A percentile compares a stretch with the other conserved stretches of the same genome.
Evolutionary conservation across 371 early-diverging fungal genomes (phyloP).

Genomic region (Choanephora cucurbitarum): DNA sequence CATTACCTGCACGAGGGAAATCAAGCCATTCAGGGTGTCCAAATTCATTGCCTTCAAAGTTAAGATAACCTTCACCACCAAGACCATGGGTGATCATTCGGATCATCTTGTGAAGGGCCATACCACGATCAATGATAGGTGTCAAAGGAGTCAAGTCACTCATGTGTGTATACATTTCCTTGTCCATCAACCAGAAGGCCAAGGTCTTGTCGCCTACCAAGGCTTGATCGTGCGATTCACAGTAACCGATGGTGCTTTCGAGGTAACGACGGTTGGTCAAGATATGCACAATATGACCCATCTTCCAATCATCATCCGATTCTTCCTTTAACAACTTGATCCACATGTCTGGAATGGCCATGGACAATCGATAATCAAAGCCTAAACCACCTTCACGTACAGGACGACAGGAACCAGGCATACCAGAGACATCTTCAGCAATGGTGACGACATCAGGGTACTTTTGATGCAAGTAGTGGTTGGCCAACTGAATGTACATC

Average conservation of each 20-base stretch:
- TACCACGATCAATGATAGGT: slow-evolving; percentile 91
- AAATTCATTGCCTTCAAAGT: slow-evolving; percentile 97
- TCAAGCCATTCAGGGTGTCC: slow-evolving; percentile 99
- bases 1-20: slow-evolving; percentile 94
- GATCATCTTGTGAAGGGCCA: slow-evolving; percentile 95
- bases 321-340: slow-evolving; percentile 93
- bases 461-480: slow-evolving; percentile 79
- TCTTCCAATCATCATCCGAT: slow-evolving; percentile 93
- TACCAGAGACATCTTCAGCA: slow-evolving; percentile 98
- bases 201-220: slow-evolving; percentile 97
- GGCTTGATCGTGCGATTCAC: slow-evolving; percentile 97
- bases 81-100: slow-evolving; percentile 82
- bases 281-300: slow-evolving; percentile 83
- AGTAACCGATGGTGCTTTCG: slow-evolving; percentile 92
- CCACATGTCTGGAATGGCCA: slow-evolving; percentile 99
- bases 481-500: slow-evolving; percentile 89
- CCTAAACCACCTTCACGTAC: slow-evolving; percentile 93
- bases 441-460: slow-evolving; percentile 85
- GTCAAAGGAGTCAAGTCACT: slow-evolving; percentile 79
- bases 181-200: slow-evolving; percentile 98
- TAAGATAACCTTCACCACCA: slow-evolving; percentile 95
- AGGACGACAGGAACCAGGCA: slow-evolving; percentile 95
- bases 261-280: slow-evolving; percentile 89
- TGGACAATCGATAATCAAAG: slow-evolving; percentile 95
- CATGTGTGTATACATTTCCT: slow-evolving; percentile 97